phyloP scores from a whole-genome alignment of 495 filamentous ascomycete species.

The Penicillium cinerascens region DNA sequence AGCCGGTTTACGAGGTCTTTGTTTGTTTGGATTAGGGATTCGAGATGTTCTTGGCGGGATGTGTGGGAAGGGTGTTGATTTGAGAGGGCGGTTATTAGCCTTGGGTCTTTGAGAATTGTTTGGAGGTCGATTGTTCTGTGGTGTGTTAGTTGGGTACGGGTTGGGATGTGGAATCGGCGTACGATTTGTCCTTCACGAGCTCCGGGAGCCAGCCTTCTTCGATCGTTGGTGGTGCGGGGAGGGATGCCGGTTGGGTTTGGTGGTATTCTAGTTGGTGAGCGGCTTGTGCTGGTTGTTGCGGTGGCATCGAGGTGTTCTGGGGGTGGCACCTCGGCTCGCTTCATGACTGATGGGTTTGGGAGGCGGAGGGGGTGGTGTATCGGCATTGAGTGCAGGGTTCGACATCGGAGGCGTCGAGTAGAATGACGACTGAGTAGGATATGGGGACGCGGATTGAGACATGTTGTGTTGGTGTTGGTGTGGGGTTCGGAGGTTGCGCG shows the following conservation, averaged over 20 bases:
- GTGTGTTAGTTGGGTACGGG: slow-evolving; percentile 13
- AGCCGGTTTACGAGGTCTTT: slow-evolving; percentile 67
- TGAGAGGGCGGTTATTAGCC: slow-evolving; percentile 59
- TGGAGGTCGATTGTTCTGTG: slow-evolving; percentile 57
- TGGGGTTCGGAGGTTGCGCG: slow-evolving; percentile 11
- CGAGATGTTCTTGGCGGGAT: slow-evolving; percentile 47
- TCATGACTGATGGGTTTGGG: slow-evolving; percentile 71
- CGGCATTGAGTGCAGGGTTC: slow-evolving; percentile 37
- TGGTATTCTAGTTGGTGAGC: slow-evolving; percentile 23
- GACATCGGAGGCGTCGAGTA: slow-evolving; percentile 25
- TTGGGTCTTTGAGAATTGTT: slow-evolving; percentile 56
- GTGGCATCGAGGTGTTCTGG: slow-evolving; percentile 35
- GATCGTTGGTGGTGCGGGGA: slow-evolving; percentile 35
- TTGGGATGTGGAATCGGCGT: slow-evolving; percentile 13
- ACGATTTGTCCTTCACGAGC: slow-evolving; percentile 73
- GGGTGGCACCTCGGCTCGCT: slow-evolving; percentile 63
- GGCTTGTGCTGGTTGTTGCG: slow-evolving; percentile 29
- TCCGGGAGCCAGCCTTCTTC: slow-evolving; percentile 64
- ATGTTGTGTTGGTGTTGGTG: slow-evolving; percentile 14
- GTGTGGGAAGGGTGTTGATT: slow-evolving; percentile 60
- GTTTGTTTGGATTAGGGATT: slow-evolving; percentile 55
- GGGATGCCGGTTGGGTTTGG: slow-evolving; percentile 12
- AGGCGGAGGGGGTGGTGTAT: slow-evolving; percentile 65
- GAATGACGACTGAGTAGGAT: slow-evolving; percentile 19
- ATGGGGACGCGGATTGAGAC: slow-evolving; percentile 28